Percentiles rank a stretch among this genome's conserved stretches.
phyloP scores from a whole-genome alignment of 108 stramenopile species.

The Discostella stelligeroides region DNA sequence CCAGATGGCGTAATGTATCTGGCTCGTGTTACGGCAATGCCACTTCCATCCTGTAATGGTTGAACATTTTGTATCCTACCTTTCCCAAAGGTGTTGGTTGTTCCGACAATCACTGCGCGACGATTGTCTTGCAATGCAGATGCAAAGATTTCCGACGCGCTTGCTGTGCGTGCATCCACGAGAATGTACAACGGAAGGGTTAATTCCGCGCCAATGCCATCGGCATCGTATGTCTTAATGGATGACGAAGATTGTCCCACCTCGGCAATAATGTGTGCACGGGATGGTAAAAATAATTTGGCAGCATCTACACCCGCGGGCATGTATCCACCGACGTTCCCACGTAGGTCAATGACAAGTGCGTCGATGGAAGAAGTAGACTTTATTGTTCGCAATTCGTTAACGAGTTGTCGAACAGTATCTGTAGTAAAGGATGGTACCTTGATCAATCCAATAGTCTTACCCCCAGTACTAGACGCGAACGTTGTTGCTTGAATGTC shows the following conservation, averaged over 20 bases:
- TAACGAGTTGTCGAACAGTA: constrained; percentile 43
- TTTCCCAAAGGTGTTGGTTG: constrained; percentile 79
- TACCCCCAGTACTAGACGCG: constrained; percentile 23
- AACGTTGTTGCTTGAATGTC: constrained; percentile 30
- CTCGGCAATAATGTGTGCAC: constrained; percentile 52
- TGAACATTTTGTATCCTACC: constrained; percentile 84
- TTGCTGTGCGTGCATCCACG: constrained; percentile 59
- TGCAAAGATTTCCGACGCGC: constrained; percentile 75
- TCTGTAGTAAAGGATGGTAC: constrained; percentile 54
- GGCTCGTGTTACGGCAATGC: constrained; percentile 83
- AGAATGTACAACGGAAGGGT: constrained; percentile 49
- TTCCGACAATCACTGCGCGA: constrained; percentile 69
- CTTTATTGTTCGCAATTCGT: constrained; percentile 32
- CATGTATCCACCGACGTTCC: constrained; percentile 71
- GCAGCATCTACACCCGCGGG: constrained; percentile 65
- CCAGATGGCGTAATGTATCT: constrained; percentile 81
- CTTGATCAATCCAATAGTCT: constrained; percentile 48
- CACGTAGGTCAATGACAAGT: constrained; percentile 57
- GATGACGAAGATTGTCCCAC: constrained; percentile 38
- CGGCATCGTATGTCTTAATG: constrained; percentile 44
- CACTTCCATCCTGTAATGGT: constrained; percentile 66
- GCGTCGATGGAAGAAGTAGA: constrained; percentile 21
- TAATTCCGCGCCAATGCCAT: constrained; percentile 57
- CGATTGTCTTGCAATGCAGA: constrained; percentile 82
- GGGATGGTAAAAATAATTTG: constrained; percentile 54